phyloP scores from a whole-genome alignment of 2,329 filamentous ascomycete genomes.

The Fusarium begoniae region DNA sequence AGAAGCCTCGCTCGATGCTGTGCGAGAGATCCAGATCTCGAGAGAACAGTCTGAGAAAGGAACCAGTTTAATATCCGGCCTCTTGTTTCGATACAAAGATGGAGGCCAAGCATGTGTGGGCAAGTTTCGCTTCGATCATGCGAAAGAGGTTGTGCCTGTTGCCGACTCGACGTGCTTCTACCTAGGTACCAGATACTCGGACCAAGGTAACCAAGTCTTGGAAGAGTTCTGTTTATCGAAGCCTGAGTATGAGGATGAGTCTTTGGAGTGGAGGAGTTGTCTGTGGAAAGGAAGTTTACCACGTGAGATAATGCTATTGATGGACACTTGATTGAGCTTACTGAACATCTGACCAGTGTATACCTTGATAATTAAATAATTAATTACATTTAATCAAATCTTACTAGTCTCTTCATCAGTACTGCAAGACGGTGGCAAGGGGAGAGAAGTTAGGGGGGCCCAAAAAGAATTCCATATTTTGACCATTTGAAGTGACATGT shows the following conservation, averaged over 20 bases:
- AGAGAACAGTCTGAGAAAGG: not conserved
- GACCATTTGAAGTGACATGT: not conserved
- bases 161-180: not conserved
- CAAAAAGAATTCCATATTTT: not conserved
- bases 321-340: not conserved
- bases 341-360: not conserved
- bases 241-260: not conserved
- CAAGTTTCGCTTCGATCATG: slow-evolving; percentile 3
- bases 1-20: not conserved
- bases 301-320: not conserved
- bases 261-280: not conserved
- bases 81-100: not conserved
- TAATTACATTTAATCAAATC: not conserved
- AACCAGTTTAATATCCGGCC: not conserved
- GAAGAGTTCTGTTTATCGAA: not conserved
- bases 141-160: not conserved
- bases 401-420: not conserved
- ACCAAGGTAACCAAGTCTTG: not conserved
- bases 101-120: slow-evolving; percentile 3
- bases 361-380: not conserved
- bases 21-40: not conserved
- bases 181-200: not conserved
- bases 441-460: not conserved
- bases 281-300: not conserved
- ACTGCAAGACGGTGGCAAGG: accelerated